These are phyloP conservation scores for Phytopythium boreale DNA, from an alignment of 352 stramenopile species.

Conservation along the genomic window DNA sequence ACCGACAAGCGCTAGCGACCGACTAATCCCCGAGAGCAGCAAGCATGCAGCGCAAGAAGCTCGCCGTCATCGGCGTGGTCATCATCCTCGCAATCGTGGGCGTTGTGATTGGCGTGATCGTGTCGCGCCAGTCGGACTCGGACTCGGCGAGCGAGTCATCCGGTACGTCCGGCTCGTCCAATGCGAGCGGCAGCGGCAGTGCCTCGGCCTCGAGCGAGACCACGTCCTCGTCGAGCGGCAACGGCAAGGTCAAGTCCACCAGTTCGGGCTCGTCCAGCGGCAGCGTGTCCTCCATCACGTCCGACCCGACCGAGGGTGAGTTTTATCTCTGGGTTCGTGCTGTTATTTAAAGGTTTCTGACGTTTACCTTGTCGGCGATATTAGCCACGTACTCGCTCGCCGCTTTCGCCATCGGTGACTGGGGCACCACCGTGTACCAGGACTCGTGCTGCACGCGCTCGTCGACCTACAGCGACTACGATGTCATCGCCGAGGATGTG, in stretches of 20 bases:
- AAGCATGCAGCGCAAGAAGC: conserved; percentile 32
- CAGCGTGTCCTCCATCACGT: conserved; percentile 16
- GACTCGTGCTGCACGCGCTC: conserved; percentile 49
- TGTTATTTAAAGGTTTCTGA: no score
- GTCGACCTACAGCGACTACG: conserved; percentile 39
- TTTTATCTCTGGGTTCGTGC: no score
- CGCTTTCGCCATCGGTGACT: conserved; percentile 60
- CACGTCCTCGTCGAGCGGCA: conserved; percentile 8
- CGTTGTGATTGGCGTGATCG: conserved; percentile 35
- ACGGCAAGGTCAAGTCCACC: conserved; percentile 15
- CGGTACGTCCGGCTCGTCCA: conserved; percentile 20
- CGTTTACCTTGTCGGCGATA: no score
- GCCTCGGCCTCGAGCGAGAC: conserved; percentile 4
- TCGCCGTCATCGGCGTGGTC: conserved; percentile 33
- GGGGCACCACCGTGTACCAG: conserved; percentile 35
- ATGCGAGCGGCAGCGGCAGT: conserved; percentile 5
- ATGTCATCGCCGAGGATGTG: conserved; percentile 35
- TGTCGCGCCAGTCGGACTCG: conserved; percentile 17
- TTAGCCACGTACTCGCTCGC: conserved; percentile 39
- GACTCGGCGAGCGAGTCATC: conserved; percentile 15
- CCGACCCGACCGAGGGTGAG: conserved; percentile 19
- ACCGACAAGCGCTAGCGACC: no score
- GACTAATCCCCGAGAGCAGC: neutral
- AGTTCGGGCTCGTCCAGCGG: conserved; percentile 18
- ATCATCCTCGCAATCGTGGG: conserved; percentile 42